Conservation (phyloP, 1,139 yeast species). For the Sugiyamaella xylanicola region DNA sequence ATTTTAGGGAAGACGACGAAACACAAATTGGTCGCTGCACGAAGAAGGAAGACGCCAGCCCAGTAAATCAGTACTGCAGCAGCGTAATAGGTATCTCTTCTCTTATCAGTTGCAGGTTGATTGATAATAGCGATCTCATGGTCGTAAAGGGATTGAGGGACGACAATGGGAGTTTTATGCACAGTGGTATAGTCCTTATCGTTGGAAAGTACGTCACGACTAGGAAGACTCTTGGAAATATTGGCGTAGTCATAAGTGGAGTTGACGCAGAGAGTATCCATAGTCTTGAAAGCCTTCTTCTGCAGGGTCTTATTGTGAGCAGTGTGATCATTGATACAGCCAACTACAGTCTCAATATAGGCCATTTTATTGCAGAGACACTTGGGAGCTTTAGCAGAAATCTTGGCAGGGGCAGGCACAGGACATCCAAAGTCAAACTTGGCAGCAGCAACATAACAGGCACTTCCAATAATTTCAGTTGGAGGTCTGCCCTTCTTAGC, state of each 20-base stretch:
- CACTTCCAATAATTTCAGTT: conserved; percentile 18
- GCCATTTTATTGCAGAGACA: conserved; percentile 18
- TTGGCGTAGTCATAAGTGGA: conserved; percentile 10
- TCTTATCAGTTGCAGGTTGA: conserved; percentile 1
- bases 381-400: conserved; percentile 8
- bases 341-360: conserved; percentile 21
- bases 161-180: conserved; percentile 16
- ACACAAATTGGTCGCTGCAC: conserved; percentile 23
- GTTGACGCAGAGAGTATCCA: conserved; percentile 11
- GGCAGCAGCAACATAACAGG: conserved; percentile 19
- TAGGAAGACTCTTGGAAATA: conserved; percentile 1
- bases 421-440: conserved; percentile 22
- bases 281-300: conserved; percentile 11
- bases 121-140: conserved; percentile 6
- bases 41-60: conserved; percentile 37
- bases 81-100: conserved; percentile 12
- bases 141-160: conserved; percentile 13
- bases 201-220: conserved; percentile 1
- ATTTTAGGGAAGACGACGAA: conserved; percentile 40
- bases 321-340: conserved; percentile 13
- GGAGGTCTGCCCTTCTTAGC: background rate
- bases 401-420: conserved; percentile 15
- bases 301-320: conserved; percentile 4
- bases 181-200: conserved; percentile 9
- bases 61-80: conserved; percentile 32